Evolutionary conservation across 2,329 filamentous ascomycete genomes (phyloP).

Genomic region (Colletotrichum paranaense): DNA sequence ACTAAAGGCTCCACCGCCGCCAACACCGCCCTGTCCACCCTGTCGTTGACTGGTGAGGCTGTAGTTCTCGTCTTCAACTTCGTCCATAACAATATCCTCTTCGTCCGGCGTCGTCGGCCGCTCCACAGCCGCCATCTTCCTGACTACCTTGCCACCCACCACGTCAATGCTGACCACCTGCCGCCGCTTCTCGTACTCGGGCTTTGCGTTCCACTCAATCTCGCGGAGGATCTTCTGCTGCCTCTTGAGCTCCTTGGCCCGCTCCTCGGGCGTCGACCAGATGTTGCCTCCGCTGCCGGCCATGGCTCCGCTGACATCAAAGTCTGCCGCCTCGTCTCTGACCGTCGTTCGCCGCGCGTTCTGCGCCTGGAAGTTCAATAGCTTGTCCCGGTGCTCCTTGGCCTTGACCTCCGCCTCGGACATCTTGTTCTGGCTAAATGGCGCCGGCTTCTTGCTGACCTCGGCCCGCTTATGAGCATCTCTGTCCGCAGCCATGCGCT

Average conservation of each 20-base stretch:
- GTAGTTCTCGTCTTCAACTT: conserved; percentile 43
- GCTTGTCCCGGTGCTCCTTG: conserved; percentile 81
- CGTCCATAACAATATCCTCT: conserved; percentile 36
- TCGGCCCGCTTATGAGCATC: conserved; percentile 75
- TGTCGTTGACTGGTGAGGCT: conserved; percentile 18
- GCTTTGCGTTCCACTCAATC: conserved; percentile 85
- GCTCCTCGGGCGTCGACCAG: conserved; percentile 87
- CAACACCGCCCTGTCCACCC: conserved; percentile 56
- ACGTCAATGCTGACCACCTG: conserved; percentile 89
- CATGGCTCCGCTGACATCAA: conserved; percentile 62
- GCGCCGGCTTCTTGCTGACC: conserved; percentile 68
- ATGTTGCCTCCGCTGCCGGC: conserved; percentile 67
- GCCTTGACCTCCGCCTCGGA: conserved; percentile 75
- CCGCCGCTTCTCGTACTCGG: conserved; percentile 89
- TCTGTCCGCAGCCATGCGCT: conserved; percentile 86
- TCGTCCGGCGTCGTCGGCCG: conserved; percentile 64
- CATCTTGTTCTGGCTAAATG: conserved; percentile 65
- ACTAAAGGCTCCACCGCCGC: conserved; percentile 71
- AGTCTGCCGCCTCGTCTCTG: conserved; percentile 82
- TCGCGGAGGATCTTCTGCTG: conserved; percentile 87
- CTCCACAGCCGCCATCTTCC: conserved; percentile 74
- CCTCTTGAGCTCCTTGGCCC: conserved; percentile 83
- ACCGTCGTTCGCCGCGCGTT: conserved; percentile 88
- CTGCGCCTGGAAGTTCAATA: conserved; percentile 85
- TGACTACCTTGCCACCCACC: conserved; percentile 80